Evolutionary conservation across 495 filamentous ascomycete species (phyloP).

Genomic region (Delitschia confertaspora): DNA sequence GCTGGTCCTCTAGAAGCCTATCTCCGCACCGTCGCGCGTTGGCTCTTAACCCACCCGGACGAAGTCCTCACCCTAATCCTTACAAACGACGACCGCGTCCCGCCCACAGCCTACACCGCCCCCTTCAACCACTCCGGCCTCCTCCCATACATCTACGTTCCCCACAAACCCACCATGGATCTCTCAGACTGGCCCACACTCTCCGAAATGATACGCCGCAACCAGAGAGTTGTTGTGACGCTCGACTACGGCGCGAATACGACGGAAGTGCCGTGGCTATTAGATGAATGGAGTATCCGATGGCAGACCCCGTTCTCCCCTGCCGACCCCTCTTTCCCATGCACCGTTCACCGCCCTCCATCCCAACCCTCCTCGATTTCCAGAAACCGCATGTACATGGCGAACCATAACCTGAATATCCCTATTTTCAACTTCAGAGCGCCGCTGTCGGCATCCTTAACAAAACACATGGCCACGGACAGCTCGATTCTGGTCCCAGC

Average conservation of each 20-base stretch:
- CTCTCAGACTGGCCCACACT: conserved; percentile 77
- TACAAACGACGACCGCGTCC: conserved; percentile 48
- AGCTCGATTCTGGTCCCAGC: conserved; percentile 62
- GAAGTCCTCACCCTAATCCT: conserved; percentile 83
- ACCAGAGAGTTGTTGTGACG: conserved; percentile 55
- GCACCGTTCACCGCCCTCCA: conserved; percentile 53
- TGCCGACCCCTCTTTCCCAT: conserved; percentile 49
- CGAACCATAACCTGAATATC: conserved; percentile 83
- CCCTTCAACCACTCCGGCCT: conserved; percentile 53
- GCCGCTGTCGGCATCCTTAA: too few relatives aligned
- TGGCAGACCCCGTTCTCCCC: conserved; percentile 61
- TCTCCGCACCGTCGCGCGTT: conserved; percentile 56
- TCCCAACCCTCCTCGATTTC: conserved; percentile 45
- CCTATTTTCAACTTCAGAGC: conserved; percentile 50
- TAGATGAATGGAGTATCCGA: conserved; percentile 56
- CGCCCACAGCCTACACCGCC: conserved; percentile 43
- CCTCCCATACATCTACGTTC: conserved; percentile 57
- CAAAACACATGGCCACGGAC: too few relatives aligned
- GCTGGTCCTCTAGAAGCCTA: conserved; percentile 67
- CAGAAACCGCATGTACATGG: conserved; percentile 64
- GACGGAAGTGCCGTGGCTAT: conserved; percentile 56
- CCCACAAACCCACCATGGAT: conserved; percentile 55
- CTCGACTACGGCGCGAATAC: conserved; percentile 82
- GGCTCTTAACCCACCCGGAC: conserved; percentile 69
- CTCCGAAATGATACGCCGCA: conserved; percentile 60